Conservation (phyloP, 129 eudicot genomes). For the Smallanthus sonchifolius region DNA sequence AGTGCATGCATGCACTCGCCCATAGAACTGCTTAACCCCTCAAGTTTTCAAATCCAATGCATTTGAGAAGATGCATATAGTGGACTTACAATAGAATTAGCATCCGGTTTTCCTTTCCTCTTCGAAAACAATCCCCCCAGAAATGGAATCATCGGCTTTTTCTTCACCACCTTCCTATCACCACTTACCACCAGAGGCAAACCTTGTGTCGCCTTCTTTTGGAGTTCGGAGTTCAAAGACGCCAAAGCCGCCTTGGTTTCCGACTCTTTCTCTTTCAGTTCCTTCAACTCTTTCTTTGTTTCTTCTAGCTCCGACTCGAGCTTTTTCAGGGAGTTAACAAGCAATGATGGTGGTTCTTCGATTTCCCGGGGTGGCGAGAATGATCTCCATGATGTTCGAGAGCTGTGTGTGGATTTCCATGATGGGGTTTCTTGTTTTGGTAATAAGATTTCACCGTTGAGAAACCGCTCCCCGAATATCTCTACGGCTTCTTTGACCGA, state of each 20-base stretch:
- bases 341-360: neutral
- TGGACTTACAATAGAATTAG: slow-evolving; percentile 26
- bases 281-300: slow-evolving; percentile 58
- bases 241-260: slow-evolving; percentile 78
- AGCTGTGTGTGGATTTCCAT: slow-evolving; percentile 30
- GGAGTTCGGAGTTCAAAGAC: slow-evolving; percentile 77
- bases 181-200: slow-evolving; percentile 6
- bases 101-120: slow-evolving; percentile 42
- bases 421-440: slow-evolving; percentile 51
- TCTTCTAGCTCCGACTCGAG: slow-evolving; percentile 65
- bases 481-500: slow-evolving; percentile 95
- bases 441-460: slow-evolving; percentile 44
- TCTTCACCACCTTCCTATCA: slow-evolving; percentile 38
- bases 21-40: neutral
- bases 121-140: slow-evolving; percentile 62
- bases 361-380: slow-evolving; percentile 22
- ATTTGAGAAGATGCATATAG: slow-evolving; percentile 42
- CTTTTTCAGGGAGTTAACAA: slow-evolving; percentile 44
- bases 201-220: slow-evolving; percentile 37
- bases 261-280: slow-evolving; percentile 56
- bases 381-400: slow-evolving; percentile 23
- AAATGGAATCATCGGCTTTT: slow-evolving; percentile 77
- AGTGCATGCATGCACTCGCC: no score
- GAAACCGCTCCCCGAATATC: slow-evolving; percentile 66
- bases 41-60: slow-evolving; percentile 34